Evolutionary conservation across 306 rosid species (phyloP).

Genomic region (Mimosa bimucronata): DNA sequence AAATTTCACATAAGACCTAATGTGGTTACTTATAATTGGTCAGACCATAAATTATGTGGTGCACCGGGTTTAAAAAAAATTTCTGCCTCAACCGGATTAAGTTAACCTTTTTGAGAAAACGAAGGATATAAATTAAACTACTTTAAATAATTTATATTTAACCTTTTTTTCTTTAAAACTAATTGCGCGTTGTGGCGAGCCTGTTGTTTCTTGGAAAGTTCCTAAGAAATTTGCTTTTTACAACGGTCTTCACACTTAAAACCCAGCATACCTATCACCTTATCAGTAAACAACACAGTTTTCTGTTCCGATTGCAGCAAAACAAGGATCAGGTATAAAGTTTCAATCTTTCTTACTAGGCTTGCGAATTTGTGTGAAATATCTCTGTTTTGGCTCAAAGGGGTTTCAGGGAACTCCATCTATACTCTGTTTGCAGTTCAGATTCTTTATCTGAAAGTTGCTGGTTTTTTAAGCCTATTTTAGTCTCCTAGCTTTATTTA

Average conservation of each 20-base stretch:
- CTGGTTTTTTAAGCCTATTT: not conserved
- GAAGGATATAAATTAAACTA: no score
- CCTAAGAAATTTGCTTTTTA: not conserved
- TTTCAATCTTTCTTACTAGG: not conserved
- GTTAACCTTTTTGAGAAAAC: no score
- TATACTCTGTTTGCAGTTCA: not conserved
- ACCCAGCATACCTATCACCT: not conserved
- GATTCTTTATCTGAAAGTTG: not conserved
- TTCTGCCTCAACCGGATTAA: no score
- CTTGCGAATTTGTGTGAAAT: not conserved
- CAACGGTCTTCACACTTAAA: not conserved
- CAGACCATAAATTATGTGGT: no score
- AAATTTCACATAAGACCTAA: no score
- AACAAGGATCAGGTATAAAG: not conserved
- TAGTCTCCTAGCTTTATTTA: not conserved
- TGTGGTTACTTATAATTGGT: no score
- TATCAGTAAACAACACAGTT: not conserved
- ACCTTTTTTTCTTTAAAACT: no score
- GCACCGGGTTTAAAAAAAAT: no score
- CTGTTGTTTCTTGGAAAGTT: not conserved
- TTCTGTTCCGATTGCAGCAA: not conserved
- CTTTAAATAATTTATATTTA: no score
- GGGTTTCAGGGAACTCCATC: not conserved
- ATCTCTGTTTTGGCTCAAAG: not conserved
- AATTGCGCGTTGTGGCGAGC: not conserved